Evolutionary conservation across 2,329 filamentous ascomycete species (phyloP).

Genomic region (Chalara sp.): DNA sequence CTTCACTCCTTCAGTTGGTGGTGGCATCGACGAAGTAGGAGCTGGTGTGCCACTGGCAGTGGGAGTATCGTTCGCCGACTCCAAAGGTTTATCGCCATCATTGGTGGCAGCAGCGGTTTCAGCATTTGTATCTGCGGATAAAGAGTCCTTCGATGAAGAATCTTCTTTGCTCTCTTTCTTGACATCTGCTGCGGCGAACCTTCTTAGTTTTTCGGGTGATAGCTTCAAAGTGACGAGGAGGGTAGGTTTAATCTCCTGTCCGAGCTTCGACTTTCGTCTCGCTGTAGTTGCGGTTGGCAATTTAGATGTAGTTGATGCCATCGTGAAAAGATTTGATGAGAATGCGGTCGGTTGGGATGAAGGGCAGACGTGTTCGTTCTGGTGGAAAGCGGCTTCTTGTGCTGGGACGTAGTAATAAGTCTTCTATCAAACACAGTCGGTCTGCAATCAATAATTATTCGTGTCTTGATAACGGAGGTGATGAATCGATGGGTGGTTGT

Average conservation of each 20-base stretch:
- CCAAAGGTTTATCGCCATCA: constrained; percentile 49
- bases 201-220: constrained; percentile 41
- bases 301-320: constrained; percentile 4
- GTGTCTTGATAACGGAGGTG: neutral
- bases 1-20: constrained; percentile 56
- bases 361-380: too few relatives aligned
- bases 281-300: constrained; percentile 6
- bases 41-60: constrained; percentile 48
- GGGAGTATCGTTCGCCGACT: constrained; percentile 55
- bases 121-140: constrained; percentile 30
- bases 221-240: constrained; percentile 48
- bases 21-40: constrained; percentile 47
- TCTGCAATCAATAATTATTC: neutral
- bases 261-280: constrained; percentile 18
- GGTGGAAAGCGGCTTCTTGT: neutral
- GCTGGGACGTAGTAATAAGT: neutral
- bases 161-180: constrained; percentile 33
- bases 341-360: too few relatives aligned
- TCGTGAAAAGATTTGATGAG: neutral
- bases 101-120: constrained; percentile 31
- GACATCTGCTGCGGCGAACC: constrained; percentile 38
- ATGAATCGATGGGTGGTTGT: neutral
- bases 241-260: constrained; percentile 15
- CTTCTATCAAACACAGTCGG: neutral
- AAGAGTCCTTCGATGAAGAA: constrained; percentile 32